Evolutionary conservation across 306 rosid genomes (phyloP).

Genomic region (Begonia loranthoides): DNA sequence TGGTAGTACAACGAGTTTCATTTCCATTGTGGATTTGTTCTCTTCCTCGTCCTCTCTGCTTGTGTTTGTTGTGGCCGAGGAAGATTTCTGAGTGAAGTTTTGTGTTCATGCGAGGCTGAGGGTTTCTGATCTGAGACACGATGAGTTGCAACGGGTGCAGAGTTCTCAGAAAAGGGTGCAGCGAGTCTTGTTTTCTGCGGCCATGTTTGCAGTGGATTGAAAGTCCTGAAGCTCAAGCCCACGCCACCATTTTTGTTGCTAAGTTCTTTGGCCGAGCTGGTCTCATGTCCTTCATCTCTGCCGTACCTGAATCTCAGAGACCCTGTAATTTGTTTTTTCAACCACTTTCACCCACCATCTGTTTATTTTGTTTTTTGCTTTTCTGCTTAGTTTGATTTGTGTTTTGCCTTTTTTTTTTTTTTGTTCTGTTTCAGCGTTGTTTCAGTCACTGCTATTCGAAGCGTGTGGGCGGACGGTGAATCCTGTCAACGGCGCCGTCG

Average conservation of each 20-base stretch:
- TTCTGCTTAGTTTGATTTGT: background rate
- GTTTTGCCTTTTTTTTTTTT: background rate
- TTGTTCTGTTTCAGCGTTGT: slow-evolving; percentile 36
- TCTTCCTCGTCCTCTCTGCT: too few species aligned
- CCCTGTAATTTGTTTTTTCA: slow-evolving; percentile 34
- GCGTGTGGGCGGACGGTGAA: slow-evolving; percentile 75
- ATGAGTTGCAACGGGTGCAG: slow-evolving; percentile 97
- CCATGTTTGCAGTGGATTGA: slow-evolving; percentile 87
- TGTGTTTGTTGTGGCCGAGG: too few species aligned
- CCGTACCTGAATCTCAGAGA: slow-evolving; percentile 59
- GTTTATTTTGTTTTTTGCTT: background rate
- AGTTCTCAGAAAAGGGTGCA: slow-evolving; percentile 90
- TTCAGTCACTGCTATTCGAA: slow-evolving; percentile 66
- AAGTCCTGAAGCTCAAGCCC: slow-evolving; percentile 70
- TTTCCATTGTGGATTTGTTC: too few species aligned
- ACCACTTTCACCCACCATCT: background rate
- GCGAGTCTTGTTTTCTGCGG: slow-evolving; percentile 64
- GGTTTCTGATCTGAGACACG: background rate
- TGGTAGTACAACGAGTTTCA: too few species aligned
- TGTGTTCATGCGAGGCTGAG: too few species aligned
- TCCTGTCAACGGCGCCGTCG: slow-evolving; percentile 78
- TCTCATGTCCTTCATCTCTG: slow-evolving; percentile 87
- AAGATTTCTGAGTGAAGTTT: too few species aligned
- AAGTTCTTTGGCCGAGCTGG: slow-evolving; percentile 95
- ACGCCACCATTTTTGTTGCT: slow-evolving; percentile 83